Evolutionary conservation across 306 rosid genomes (phyloP).

Genomic region (Hippophae gyantsensis): DNA sequence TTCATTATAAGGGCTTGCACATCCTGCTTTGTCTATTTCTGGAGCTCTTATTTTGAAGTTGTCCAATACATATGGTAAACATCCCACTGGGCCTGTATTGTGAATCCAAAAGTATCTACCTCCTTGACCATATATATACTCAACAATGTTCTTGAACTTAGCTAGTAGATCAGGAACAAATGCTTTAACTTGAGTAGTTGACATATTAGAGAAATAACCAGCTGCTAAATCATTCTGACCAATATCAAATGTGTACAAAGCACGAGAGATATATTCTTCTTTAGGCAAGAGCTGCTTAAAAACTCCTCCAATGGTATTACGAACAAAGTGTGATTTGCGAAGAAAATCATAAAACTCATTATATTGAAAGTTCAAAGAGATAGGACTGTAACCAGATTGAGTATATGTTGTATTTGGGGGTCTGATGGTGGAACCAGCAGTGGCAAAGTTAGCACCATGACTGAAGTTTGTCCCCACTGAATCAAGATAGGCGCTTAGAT

Average conservation of each 20-base stretch:
- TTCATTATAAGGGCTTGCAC: conserved; percentile 37
- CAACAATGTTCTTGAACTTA: conserved; percentile 2
- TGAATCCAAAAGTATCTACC: conserved; percentile 56
- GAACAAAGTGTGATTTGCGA: conserved; percentile 36
- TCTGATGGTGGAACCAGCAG: conserved; percentile 79
- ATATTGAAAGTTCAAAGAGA: conserved; percentile 17
- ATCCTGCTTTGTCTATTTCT: conserved; percentile 29
- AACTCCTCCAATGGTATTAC: conserved; percentile 31
- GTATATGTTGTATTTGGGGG: conserved; percentile 61
- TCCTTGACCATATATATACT: conserved; percentile 34
- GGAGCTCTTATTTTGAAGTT: background rate
- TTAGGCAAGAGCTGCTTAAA: conserved; percentile 41
- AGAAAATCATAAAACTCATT: conserved; percentile 53
- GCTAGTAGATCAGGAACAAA: conserved; percentile 20
- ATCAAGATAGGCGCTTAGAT: conserved; percentile 57
- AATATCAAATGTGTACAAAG: conserved; percentile 65
- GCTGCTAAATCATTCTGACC: conserved; percentile 70
- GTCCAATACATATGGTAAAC: conserved; percentile 27
- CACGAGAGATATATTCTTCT: conserved; percentile 34
- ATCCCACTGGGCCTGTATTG: conserved; percentile 61
- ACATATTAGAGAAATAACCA: conserved; percentile 54
- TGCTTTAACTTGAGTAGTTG: conserved; percentile 33
- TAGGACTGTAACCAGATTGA: conserved; percentile 33
- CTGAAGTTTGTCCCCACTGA: conserved; percentile 60
- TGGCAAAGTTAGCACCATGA: conserved; percentile 76